phyloP scores from a whole-genome alignment of 1,284 basidiomycete species.

The Cutaneotrichosporon cutaneum region DNA sequence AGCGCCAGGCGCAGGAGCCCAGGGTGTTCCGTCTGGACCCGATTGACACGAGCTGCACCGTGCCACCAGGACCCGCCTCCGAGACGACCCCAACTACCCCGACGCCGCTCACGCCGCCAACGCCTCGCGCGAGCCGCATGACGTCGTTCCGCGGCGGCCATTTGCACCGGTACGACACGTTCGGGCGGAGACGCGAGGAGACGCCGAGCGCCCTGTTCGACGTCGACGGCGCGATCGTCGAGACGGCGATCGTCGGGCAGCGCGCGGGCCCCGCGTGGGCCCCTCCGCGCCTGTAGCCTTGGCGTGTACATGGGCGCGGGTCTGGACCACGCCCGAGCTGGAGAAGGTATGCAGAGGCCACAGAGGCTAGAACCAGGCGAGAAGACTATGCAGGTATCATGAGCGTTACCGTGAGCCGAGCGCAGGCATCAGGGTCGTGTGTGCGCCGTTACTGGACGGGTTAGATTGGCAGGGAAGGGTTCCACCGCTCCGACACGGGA shows the following conservation, averaged over 20 bases:
- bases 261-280: not conserved
- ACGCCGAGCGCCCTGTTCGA: not conserved
- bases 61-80: not conserved
- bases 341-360: not conserved
- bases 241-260: not conserved
- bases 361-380: not conserved
- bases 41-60: not conserved
- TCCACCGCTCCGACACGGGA: not conserved
- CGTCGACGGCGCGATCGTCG: not conserved
- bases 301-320: not conserved
- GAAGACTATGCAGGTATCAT: not conserved
- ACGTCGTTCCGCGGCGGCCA: not conserved
- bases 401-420: not conserved
- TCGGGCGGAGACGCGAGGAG: not conserved
- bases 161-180: conserved; percentile 5
- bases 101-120: not conserved
- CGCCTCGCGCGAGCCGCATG: not conserved
- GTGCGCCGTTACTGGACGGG: not conserved
- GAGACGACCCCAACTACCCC: not conserved
- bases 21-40: not conserved
- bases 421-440: not conserved
- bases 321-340: not conserved
- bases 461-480: not conserved
- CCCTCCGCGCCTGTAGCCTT: not conserved
- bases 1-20: not conserved